phyloP scores from a whole-genome alignment of 2,329 filamentous ascomycete species.

The Cordyceps javanica region DNA sequence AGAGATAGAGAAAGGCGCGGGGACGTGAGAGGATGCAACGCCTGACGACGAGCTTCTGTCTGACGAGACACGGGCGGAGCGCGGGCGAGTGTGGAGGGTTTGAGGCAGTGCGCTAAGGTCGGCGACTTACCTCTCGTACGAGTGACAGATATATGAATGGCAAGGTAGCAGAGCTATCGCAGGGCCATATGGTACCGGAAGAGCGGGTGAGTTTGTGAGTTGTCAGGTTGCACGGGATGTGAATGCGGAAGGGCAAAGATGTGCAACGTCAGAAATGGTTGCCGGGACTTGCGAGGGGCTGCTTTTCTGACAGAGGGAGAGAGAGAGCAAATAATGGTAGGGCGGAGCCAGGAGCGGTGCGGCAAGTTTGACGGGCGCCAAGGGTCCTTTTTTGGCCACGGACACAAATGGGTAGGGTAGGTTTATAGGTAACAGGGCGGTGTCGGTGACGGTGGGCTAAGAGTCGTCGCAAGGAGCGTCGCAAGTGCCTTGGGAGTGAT shows the following conservation, averaged over 20 bases:
- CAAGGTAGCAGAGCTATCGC: background rate
- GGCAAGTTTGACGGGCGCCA: slow-evolving; percentile 10
- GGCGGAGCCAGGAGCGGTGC: background rate
- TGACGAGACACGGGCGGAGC: slow-evolving; percentile 1
- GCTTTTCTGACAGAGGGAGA: slow-evolving; percentile 5
- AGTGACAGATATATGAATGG: background rate
- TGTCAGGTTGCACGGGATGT: background rate
- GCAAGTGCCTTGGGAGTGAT: background rate
- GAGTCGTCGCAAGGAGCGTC: slow-evolving; percentile 8
- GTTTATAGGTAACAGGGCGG: background rate
- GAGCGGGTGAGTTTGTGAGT: background rate
- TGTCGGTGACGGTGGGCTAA: slow-evolving; percentile 18
- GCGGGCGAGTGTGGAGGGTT: background rate
- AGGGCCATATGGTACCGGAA: slow-evolving; percentile 5
- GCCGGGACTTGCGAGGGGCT: slow-evolving; percentile 8
- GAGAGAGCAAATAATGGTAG: background rate
- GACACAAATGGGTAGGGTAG: background rate
- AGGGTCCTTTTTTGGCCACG: slow-evolving; percentile 8
- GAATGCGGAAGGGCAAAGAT: background rate
- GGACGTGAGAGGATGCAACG: background rate
- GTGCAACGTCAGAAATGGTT: slow-evolving; percentile 5
- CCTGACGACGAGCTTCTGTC: slow-evolving; percentile 1
- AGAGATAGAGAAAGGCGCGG: background rate
- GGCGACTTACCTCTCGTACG: slow-evolving; percentile 4
- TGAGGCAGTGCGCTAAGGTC: background rate